Percentiles rank a stretch among this genome's conserved stretches.
phyloP scores from a whole-genome alignment of 192 early-diverging fungal genomes.

The Mortierella hygrophila region DNA sequence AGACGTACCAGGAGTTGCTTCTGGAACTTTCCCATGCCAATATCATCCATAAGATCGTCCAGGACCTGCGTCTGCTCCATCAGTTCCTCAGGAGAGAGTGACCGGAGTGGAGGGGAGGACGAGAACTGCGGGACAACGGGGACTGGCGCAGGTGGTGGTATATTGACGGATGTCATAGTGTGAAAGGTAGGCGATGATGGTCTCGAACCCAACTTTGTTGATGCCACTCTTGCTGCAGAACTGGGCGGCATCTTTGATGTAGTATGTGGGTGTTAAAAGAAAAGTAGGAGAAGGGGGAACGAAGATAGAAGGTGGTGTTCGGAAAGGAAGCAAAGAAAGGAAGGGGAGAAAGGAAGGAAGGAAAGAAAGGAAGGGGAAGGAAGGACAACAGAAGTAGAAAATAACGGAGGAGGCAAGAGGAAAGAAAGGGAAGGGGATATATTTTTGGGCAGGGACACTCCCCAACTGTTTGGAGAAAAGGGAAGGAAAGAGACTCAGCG shows the following conservation, averaged over 20 bases:
- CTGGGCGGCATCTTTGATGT: not conserved
- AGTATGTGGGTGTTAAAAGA: not conserved
- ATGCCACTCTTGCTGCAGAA: not conserved
- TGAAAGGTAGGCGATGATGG: not conserved
- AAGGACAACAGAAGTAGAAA: not conserved
- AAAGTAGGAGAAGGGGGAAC: not conserved
- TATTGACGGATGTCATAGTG: not conserved
- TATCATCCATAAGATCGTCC: slow-evolving; percentile 73
- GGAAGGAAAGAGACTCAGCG: too few relatives aligned
- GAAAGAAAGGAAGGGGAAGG: not conserved
- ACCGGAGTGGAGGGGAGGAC: slow-evolving; percentile 14
- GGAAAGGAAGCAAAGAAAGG: too few relatives aligned
- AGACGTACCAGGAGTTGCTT: slow-evolving; percentile 64
- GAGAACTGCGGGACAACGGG: not conserved
- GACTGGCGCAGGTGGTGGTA: not conserved
- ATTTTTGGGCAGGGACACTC: too few relatives aligned
- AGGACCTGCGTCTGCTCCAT: slow-evolving; percentile 55
- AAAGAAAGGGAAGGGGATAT: not conserved
- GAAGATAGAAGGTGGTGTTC: not conserved
- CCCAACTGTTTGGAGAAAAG: too few relatives aligned
- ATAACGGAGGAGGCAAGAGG: not conserved
- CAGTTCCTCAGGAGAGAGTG: slow-evolving; percentile 47
- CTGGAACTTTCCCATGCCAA: slow-evolving; percentile 83
- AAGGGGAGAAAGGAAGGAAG: not conserved
- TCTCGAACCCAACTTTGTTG: not conserved